A percentile compares a stretch with the other conserved stretches of the same genome.
These are phyloP conservation scores for Gamarada debralockiae DNA, from an alignment of 495 filamentous ascomycete genomes.

Conservation along the genomic window DNA sequence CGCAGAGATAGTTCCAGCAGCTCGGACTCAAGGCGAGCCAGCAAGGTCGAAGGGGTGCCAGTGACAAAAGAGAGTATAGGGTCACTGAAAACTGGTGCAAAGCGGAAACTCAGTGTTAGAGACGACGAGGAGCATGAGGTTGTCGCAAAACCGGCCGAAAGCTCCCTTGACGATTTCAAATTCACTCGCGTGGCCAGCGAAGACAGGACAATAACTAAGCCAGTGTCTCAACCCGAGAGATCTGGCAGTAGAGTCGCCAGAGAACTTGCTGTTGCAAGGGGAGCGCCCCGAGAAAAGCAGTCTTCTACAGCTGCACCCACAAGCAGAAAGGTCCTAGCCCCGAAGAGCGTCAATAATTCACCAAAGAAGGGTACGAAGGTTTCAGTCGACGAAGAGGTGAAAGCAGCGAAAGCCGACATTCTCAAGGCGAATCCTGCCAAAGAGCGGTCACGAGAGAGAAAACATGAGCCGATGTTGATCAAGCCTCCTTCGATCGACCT, in stretches of 20 bases:
- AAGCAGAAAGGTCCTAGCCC: slow-evolving; percentile 51
- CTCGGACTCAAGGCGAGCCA: slow-evolving; percentile 1
- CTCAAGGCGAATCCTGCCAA: slow-evolving; percentile 17
- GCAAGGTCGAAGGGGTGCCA: background rate
- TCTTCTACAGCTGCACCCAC: background rate
- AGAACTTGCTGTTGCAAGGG: slow-evolving; percentile 22
- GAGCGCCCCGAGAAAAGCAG: slow-evolving; percentile 11
- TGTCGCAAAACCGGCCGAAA: slow-evolving; percentile 15
- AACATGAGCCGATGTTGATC: slow-evolving; percentile 11
- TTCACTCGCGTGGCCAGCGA: slow-evolving; percentile 30
- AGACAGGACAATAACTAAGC: slow-evolving; percentile 6
- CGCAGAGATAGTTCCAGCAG: slow-evolving; percentile 39
- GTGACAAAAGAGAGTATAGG: background rate
- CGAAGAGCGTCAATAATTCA: slow-evolving; percentile 54
- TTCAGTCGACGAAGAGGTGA: slow-evolving; percentile 14
- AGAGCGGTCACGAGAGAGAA: slow-evolving; percentile 20
- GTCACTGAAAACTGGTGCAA: slow-evolving; percentile 46
- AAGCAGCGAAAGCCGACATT: slow-evolving; percentile 11
- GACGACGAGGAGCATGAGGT: slow-evolving; percentile 43
- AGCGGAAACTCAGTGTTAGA: slow-evolving; percentile 56
- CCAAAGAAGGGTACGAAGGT: slow-evolving; percentile 31
- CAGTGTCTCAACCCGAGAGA: slow-evolving; percentile 19
- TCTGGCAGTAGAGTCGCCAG: slow-evolving; percentile 3
- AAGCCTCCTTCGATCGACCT: background rate
- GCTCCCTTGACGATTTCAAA: slow-evolving; percentile 41